Base-by-base conservation (phyloP, 2,329 filamentous ascomycete genomes). In the Hypomyces rosellus region DNA sequence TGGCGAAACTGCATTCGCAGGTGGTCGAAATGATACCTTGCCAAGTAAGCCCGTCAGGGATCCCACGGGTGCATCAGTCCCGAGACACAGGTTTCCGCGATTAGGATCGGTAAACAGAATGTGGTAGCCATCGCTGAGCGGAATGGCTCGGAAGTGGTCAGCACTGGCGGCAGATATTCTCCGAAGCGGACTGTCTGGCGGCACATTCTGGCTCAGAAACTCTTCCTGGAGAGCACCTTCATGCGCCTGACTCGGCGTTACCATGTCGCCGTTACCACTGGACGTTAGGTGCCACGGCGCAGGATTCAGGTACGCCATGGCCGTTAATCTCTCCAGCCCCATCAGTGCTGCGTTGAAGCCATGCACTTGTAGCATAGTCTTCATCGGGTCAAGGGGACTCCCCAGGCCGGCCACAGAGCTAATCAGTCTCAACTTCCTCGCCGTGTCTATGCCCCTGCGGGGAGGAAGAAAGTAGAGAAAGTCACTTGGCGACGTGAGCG, bases 111-210 rank as follows among this genome's bases (percentile, higher is more conserved):
- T 80, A 61, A 85, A 86, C 5, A 86, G 65, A 34, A 87, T 71
- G 57, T 86, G 81, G 50, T 77, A 69, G 2, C 83, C 82, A 61
- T 87, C 84, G 54, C 80, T 83, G 37, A 87, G 63, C 3, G 84
- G 83, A 12, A 85, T 66, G 2, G 82, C 82, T 42, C 75, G 76
- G 58, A 82, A 85, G 57, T 86, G 81, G 58, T 85, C 81, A 34
- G 74, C 74, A 44, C 68, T 70, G 1, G 67, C 70, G 14, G 70
- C 68, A 33, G 69, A 65, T n/a, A 74, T 61, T 8, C 67, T 59
- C 33, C 54, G 56, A 8, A 54, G 34, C 22, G 41, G 46, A 30
- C 46, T 46, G 20, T 55, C 49, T n/a, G 47, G 30, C 8, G 55
- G 54, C 34, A 54, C 34, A 41, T 52, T 52, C 47, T 55, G 57